Base-by-base conservation (phyloP, 805 yeast species). In the Monosporozyma solicola region DNA sequence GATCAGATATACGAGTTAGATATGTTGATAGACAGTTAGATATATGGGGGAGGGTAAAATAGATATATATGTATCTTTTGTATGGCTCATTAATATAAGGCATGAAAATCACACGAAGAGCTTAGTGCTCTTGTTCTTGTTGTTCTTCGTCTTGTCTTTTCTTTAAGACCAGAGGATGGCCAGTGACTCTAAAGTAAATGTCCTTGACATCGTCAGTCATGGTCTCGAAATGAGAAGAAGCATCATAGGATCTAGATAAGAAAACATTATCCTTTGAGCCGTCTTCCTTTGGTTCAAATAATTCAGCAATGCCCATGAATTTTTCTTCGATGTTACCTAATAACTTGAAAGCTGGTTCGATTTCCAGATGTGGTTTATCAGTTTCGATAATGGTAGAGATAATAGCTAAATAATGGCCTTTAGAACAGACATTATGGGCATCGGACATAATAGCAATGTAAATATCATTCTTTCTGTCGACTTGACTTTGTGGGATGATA, bases 131-230 rank as follows among this genome's bases (percentile, higher is more conserved):
- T 20, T 39, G 29, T 43, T 43, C 29, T 44, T 44, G 22, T 15
- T 46, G 20, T 11, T 46, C 29, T 27, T 46, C 41, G 32, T 55
- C 58, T 13, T 82, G 76, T 67, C 95, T 83, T 68, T 86, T 80
- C 74, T 89, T 84, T 60, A 91, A 79, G 25, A 87, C 95, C 63
- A 94, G 79, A 20, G 96, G 96, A 69, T 88, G 87, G 50, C 98
- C 98, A 35, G 87, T 87, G 58, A 94, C 84, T 69, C 98, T 82
- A 70, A 84, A 84, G 71, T 94, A 94, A 51, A 94, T 79, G 69
- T 92, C 97, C 72, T 89, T 90, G 61, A 94, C 95, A 69, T 94
- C 98, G 68, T 94, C 98, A 41, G 99, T 94, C 62, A 96, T 87
- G 45, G 91, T 75, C 72, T 94, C 99, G 68, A 94, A 94, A 72